These are phyloP conservation scores for Cylindricascospora bacillispora DNA, from an alignment of 1,139 yeast genomes.

Conservation along the genomic window DNA sequence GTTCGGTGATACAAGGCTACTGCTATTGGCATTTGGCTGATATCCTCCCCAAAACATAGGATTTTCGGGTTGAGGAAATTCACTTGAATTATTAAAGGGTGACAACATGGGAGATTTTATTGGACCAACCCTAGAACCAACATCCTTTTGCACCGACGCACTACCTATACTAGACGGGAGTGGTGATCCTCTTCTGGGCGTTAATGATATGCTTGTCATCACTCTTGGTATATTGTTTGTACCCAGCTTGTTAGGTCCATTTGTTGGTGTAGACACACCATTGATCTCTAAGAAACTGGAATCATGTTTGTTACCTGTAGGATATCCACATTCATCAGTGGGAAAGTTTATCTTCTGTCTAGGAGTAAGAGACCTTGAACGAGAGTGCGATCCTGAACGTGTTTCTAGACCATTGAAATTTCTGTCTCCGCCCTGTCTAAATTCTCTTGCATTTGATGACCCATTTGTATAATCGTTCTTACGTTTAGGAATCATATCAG, in stretches of 20 bases:
- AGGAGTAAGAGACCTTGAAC: conserved; percentile 31
- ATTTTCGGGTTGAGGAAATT: conserved; percentile 18
- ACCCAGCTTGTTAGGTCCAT: not conserved
- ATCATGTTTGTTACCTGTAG: conserved; percentile 1
- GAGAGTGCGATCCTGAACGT: conserved; percentile 1
- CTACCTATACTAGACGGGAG: conserved; percentile 9
- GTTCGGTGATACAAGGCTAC: conserved; percentile 22
- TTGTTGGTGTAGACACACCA: not conserved
- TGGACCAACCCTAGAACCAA: not conserved
- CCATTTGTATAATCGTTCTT: not conserved
- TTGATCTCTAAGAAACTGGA: not conserved
- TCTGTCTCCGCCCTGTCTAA: not conserved
- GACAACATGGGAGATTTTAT: conserved; percentile 21
- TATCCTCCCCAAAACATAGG: not conserved
- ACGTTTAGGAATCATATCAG: conserved; percentile 18
- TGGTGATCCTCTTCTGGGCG: conserved; percentile 25
- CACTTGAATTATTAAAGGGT: conserved; percentile 18
- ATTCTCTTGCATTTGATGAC: not conserved
- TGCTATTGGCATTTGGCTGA: conserved; percentile 2
- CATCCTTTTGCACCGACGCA: conserved; percentile 17
- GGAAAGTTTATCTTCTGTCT: conserved; percentile 15
- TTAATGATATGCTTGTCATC: conserved; percentile 18
- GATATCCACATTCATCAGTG: not conserved
- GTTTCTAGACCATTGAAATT: not conserved
- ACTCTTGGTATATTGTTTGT: conserved; percentile 10